Evolutionary conservation across 2,329 filamentous ascomycete genomes (phyloP), one percentile per base, ranked within the genome.

Genomic region (Metarhizium robertsii): DNA sequence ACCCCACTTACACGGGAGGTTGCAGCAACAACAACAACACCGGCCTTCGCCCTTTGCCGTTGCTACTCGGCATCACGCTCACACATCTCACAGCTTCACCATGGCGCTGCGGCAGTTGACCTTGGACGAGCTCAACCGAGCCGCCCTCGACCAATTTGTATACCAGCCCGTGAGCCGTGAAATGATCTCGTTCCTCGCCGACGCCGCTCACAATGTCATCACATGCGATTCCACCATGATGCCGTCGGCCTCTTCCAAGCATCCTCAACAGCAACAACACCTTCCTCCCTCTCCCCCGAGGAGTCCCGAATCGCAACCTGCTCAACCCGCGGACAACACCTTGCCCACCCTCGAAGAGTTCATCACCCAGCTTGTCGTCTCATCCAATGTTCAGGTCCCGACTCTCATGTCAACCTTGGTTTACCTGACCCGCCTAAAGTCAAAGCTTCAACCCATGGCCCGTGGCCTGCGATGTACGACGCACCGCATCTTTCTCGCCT

Each of bases 331-430:
- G 55, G 77, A 81, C 62, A 74, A 72, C 58, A 69, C 74, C 55
- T 78, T 99, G 36, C 94, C 94, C 3, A 86, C 88, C 0, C 77
- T 97, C 40, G 90, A 96, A 71, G 82, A 85, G 57, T 99, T 97
- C 79, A 97, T 99, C 74, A 86, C 84, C 52, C 90, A 91, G 60
- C 81, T 99, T 34, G 92, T 97, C 59, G 84, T 90, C 67, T 87
- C 88, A 58, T 97, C 92, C 61, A 95, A 96, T 71, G 94, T 97
- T 34, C 92, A 97, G 78, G 92, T 96, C 53, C 90, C 94, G 13
- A 99, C 94, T 7, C 81, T 99, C 62, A 97, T 99, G 94, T 92
- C 90, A 40, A 92, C 92, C 7, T 81, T 99, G 45, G 91, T 97
- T 70, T 99, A 96, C 79, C 86, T 99, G 56, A 84, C 82, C 67